phyloP scores from a whole-genome alignment of 768 basidiomycete species.

The Xanthoconium purpureum region DNA sequence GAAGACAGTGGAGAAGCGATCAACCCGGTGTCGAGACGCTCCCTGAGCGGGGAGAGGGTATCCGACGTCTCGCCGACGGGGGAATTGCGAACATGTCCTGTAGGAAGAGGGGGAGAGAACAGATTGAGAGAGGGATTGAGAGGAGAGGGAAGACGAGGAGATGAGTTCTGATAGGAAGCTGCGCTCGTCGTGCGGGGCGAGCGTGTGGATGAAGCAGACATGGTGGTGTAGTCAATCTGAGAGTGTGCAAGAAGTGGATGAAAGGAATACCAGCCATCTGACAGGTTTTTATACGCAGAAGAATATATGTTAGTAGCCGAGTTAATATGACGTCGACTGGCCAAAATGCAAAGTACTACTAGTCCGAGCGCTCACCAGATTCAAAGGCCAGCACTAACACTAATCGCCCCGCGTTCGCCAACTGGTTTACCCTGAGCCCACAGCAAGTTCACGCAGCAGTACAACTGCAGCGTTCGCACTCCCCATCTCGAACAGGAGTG shows the following conservation, averaged over 20 bases:
- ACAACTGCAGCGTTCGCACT: background rate
- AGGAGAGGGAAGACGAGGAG: slow-evolving; percentile 24
- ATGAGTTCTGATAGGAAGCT: slow-evolving; percentile 9
- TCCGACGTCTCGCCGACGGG: slow-evolving; percentile 12
- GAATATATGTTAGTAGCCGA: slow-evolving; percentile 3
- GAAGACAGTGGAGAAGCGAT: slow-evolving; percentile 1
- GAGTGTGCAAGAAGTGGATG: background rate
- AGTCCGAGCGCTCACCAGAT: background rate
- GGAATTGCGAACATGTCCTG: slow-evolving; percentile 5
- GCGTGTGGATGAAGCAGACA: slow-evolving; percentile 6
- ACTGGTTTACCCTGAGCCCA: background rate
- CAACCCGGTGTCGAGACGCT: slow-evolving; percentile 6
- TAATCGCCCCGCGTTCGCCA: background rate
- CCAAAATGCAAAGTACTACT: slow-evolving; percentile 5
- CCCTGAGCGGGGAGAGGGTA: slow-evolving; percentile 19
- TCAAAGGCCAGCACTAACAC: background rate
- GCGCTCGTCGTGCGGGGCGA: slow-evolving; percentile 12
- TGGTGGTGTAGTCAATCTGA: background rate
- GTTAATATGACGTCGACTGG: slow-evolving; percentile 13
- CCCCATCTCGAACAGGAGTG: background rate
- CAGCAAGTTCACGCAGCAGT: background rate
- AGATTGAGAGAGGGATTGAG: slow-evolving; percentile 19
- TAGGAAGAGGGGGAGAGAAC: background rate
- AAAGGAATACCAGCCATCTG: slow-evolving; percentile 4
- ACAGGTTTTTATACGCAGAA: slow-evolving; percentile 11